These are phyloP conservation scores for Hypoxylon intermedium DNA, from an alignment of 495 filamentous ascomycete genomes.

Conservation along the genomic window DNA sequence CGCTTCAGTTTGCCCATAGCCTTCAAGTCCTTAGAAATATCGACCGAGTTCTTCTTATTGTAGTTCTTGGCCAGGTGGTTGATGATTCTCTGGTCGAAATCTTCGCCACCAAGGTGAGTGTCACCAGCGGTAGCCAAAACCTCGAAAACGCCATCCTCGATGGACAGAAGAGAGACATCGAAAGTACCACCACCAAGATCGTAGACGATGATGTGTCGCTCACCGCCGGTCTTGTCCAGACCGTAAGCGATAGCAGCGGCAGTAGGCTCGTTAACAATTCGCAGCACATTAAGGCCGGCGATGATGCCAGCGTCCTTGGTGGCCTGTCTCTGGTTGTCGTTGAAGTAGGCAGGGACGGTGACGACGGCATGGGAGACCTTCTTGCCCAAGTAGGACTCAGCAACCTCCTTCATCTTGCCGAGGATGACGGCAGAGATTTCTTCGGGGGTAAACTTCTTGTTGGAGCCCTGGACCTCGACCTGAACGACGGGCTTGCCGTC, in stretches of 20 bases:
- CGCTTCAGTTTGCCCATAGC: slow-evolving; percentile 99
- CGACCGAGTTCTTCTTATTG: slow-evolving; percentile 96
- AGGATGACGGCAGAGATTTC: slow-evolving; percentile 88
- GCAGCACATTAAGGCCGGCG: slow-evolving; percentile 93
- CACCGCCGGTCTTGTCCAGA: slow-evolving; percentile 83
- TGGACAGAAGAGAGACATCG: slow-evolving; percentile 97
- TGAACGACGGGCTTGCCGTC: slow-evolving; percentile 82
- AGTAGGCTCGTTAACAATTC: slow-evolving; percentile 95
- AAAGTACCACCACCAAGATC: slow-evolving; percentile 99
- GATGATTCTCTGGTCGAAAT: slow-evolving; percentile 99
- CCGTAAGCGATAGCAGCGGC: slow-evolving; percentile 88
- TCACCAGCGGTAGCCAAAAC: slow-evolving; percentile 98
- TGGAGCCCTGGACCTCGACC: slow-evolving; percentile 74
- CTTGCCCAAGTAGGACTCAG: slow-evolving; percentile 91
- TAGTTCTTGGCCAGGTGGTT: slow-evolving; percentile 97
- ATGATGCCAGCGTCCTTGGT: slow-evolving; percentile 98
- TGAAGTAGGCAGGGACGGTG: slow-evolving; percentile 98
- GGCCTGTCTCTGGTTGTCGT: slow-evolving; percentile 96
- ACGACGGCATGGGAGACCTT: slow-evolving; percentile 97
- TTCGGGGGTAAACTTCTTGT: slow-evolving; percentile 84
- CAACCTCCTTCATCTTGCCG: slow-evolving; percentile 96
- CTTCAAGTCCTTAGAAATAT: slow-evolving; percentile 95
- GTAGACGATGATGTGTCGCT: slow-evolving; percentile 93
- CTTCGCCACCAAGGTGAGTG: slow-evolving; percentile 98
- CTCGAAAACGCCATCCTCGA: slow-evolving; percentile 97